Percentiles rank a stretch among this genome's conserved stretches.
phyloP scores from a whole-genome alignment of 2,329 filamentous ascomycete genomes.

The Cercospora sesami region DNA sequence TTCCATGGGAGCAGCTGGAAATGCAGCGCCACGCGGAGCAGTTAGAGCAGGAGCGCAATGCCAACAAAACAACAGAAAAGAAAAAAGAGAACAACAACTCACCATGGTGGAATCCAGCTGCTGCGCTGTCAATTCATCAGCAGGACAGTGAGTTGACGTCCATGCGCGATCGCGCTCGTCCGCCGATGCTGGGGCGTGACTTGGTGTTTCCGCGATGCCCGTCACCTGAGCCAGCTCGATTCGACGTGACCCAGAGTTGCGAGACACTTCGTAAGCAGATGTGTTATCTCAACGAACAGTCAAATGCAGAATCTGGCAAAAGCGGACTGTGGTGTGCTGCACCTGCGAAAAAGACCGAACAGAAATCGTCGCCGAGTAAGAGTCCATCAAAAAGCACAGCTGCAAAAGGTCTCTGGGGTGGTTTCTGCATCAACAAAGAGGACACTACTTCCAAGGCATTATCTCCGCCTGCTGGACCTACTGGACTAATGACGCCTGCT shows the following conservation, averaged over 20 bases:
- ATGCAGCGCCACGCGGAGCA: constrained; percentile 77
- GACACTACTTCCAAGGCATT: constrained; percentile 37
- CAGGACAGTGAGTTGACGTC: constrained; percentile 50
- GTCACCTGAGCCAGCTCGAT: constrained; percentile 80
- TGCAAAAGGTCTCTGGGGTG: constrained; percentile 69
- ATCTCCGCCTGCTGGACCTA: constrained; percentile 43
- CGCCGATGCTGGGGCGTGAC: constrained; percentile 85
- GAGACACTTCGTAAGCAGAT: constrained; percentile 52
- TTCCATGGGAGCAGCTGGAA: constrained; percentile 73
- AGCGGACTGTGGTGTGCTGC: constrained; percentile 59
- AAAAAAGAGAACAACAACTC: constrained; percentile 29
- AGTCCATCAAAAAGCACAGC: constrained; percentile 22
- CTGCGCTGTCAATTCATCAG: constrained; percentile 32
- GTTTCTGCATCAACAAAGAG: constrained; percentile 58
- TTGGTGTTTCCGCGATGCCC: constrained; percentile 77
- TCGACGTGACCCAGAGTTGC: constrained; percentile 70
- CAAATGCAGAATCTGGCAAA: constrained; percentile 42
- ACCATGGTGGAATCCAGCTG: constrained; percentile 45
- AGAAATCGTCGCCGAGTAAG: constrained; percentile 13
- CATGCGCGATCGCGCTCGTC: constrained; percentile 62
- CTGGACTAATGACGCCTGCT: constrained; percentile 54
- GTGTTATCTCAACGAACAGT: constrained; percentile 53
- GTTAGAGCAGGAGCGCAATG: constrained; percentile 54
- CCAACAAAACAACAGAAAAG: constrained; percentile 41
- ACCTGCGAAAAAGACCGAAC: constrained; percentile 18